Evolutionary conservation across 192 early-diverging fungal species (phyloP).

Genomic region (Endogone sp.): DNA sequence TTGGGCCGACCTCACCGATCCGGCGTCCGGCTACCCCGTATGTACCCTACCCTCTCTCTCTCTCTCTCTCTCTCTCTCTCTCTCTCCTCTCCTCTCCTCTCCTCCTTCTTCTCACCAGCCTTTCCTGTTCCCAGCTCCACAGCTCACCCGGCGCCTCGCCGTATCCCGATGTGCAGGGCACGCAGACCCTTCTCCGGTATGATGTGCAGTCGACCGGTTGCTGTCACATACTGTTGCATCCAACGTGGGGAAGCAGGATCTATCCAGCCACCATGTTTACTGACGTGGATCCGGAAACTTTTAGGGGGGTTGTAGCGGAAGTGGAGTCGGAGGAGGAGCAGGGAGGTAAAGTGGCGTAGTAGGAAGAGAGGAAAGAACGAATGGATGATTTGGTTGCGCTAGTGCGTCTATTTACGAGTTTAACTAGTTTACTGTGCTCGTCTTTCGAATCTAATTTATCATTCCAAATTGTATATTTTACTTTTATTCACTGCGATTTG

Average conservation of each 20-base stretch:
- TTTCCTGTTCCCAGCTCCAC: conserved; percentile 52
- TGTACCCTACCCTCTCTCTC: conserved; percentile 6
- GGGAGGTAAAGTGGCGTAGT: too few species aligned
- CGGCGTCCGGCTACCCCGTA: conserved; percentile 83
- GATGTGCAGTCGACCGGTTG: conserved; percentile 73
- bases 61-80: background rate
- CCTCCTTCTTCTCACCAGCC: background rate
- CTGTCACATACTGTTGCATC: conserved; percentile 83
- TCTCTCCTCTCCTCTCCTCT: conserved; percentile 2
- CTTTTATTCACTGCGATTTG: too few species aligned
- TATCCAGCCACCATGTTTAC: conserved; percentile 90
- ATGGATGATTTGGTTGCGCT: too few species aligned
- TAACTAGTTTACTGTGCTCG: too few species aligned
- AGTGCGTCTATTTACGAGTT: too few species aligned
- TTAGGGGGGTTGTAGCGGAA: too few species aligned
- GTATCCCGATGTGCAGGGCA: conserved; percentile 90
- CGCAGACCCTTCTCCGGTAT: conserved; percentile 72
- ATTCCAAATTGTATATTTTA: too few species aligned
- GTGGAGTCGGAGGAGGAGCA: too few species aligned
- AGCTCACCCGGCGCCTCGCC: conserved; percentile 65
- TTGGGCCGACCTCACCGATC: conserved; percentile 93
- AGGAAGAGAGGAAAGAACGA: too few species aligned
- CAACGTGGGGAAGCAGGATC: conserved; percentile 83
- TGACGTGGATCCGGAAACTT: conserved; percentile 37
- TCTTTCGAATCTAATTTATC: too few species aligned